Evolutionary conservation across 768 basidiomycete species (phyloP), one percentile per base, ranked within the genome.

Genomic region (Trametes punicea): DNA sequence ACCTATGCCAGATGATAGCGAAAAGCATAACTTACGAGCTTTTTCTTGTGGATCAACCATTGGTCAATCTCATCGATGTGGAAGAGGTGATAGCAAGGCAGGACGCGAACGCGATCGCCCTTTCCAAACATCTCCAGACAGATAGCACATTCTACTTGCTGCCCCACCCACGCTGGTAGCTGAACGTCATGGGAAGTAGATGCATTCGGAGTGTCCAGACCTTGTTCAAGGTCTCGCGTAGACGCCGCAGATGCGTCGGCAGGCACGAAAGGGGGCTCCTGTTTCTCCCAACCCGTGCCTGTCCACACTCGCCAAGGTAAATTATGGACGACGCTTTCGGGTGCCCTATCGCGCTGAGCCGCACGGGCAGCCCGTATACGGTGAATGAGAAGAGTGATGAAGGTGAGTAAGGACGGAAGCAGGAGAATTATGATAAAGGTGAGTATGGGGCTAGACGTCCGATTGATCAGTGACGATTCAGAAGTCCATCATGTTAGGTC

Each of bases 61-160:
- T 87, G 81, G 68, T 94, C 93, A 34, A 97, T 83, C 69, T 98
- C 96, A 31, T 86, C 80, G 41, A 91, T 80, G 71, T 98, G 96
- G 73, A 97, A 98, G 51, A 98, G 85, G 69, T 98, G 96, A 44
- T 90, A 88, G 66, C 96, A 98, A 1, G 96, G 96, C 36, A 98
- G 69, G 48, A 95, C 90, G 63, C 95, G 83, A 39, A 98, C 91
- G 64, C 84, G 81, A 68, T 98, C 96, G 2, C 94, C 94, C 65
- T 84, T 84, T 36, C 75, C 83, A 64, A 98, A 98, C 59, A 87
- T 83, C 56, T 81, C 89, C 53, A 98, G 78, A 69, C 96, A 98
- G 51, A 98, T 98, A 30, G 93, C 90, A 66, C 95, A 98, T 69
- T 98, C 93, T 50, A 80, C 67, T 65, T 94, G 91, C 3, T 78